These are phyloP conservation scores for Terana coerulea DNA, from an alignment of 768 basidiomycete species.

Conservation along the genomic window DNA sequence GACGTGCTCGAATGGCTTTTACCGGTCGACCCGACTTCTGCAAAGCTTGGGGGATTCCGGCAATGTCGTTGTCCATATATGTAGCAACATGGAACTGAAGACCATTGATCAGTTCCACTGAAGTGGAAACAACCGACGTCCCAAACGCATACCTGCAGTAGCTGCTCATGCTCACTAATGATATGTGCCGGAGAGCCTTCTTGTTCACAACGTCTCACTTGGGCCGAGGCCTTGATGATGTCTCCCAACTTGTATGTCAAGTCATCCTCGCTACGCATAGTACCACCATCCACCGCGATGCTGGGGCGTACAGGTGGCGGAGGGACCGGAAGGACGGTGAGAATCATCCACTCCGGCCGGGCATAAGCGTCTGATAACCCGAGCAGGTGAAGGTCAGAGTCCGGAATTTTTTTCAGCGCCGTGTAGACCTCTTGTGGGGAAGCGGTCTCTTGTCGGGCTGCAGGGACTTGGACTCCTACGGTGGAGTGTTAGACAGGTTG, in stretches of 20 bases:
- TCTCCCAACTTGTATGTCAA: conserved; percentile 97
- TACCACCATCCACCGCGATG: conserved; percentile 95
- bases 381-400: conserved; percentile 81
- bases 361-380: conserved; percentile 96
- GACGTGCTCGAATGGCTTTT: conserved; percentile 95
- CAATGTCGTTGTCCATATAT: conserved; percentile 99
- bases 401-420: conserved; percentile 93
- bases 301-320: conserved; percentile 98
- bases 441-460: conserved; percentile 83
- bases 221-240: conserved; percentile 92
- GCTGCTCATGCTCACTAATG: conserved; percentile 92
- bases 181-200: conserved; percentile 97
- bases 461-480: conserved; percentile 71
- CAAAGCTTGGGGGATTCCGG: conserved; percentile 94
- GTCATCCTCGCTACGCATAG: conserved; percentile 97
- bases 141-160: conserved; percentile 83
- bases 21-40: conserved; percentile 98
- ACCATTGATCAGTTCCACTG: too few species aligned
- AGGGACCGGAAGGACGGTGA: conserved; percentile 96
- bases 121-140: background rate
- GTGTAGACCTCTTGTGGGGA: conserved; percentile 89
- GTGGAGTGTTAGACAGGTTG: background rate
- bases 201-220: conserved; percentile 87
- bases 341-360: conserved; percentile 99
- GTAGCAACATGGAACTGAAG: conserved; percentile 94